Evolutionary conservation across 495 filamentous ascomycete genomes (phyloP), one percentile per base, ranked within the genome.

Genomic region (Annulohypoxylon maeteangense): DNA sequence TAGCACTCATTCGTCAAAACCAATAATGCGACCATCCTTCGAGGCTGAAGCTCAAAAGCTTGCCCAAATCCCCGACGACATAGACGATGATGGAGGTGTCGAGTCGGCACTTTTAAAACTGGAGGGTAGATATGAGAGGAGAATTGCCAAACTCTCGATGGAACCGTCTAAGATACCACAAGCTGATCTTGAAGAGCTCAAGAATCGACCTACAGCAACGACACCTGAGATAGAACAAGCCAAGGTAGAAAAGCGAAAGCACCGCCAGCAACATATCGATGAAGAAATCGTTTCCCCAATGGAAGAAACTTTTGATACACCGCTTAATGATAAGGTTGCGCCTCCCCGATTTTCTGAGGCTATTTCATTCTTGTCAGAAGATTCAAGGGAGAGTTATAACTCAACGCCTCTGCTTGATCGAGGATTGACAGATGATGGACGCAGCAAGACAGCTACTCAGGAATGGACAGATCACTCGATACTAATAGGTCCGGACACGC

Each of bases 81-180:
- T 79, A 22, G 85, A 90, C 59, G 92, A 92, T 60, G 93, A 95
- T 78, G 95, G 94, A n/a, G 94, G 95, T 18, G 87, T 98, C 53
- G 95, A 98, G 75, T 93, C 94, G 12, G 93, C 95, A 5, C 75
- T 99, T 67, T 80, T 95, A 67, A 98, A 98, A 72, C 86, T 99
- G 3, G 96, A 99, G 82, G 95, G 95, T 5, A 94, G 91, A 72
- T 96, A 88, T 79, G 84, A 90, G 68, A 78, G 72, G 34, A 90
- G 83, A 73, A 81, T 76, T 62, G 73, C 74, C n/a, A 80, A 77
- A 67, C 72, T 80, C 61, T 81, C 82, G 0, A 81, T 82, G 67
- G 78, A 81, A 18, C 72, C 79, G 7, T 65, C 75, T 10, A 74
- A 57, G 23, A 72, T 65, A 44, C 61, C 72, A 3, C 44, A 25